Evolutionary conservation across 805 yeast species (phyloP).

Genomic region (Ascoidea rubescens): DNA sequence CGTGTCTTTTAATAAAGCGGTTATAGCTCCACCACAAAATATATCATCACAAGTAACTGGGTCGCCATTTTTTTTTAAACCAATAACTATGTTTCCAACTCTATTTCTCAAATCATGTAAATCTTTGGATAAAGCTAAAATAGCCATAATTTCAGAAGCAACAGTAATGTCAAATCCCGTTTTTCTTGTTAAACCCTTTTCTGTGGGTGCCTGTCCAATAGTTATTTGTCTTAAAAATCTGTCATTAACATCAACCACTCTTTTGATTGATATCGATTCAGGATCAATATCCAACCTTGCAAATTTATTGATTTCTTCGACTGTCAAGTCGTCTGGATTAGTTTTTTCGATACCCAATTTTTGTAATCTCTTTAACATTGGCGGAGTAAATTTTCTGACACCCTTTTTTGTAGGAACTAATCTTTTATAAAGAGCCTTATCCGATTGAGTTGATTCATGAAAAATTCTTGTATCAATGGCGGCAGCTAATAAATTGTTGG

Average conservation of each 20-base stretch:
- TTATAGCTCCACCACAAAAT: conserved; percentile 91
- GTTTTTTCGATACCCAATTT: conserved; percentile 75
- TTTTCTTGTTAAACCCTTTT: conserved; percentile 71
- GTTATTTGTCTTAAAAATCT: conserved; percentile 82
- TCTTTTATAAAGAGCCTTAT: conserved; percentile 68
- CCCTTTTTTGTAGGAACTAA: conserved; percentile 82
- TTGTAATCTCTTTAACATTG: conserved; percentile 61
- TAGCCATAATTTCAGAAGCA: conserved; percentile 94
- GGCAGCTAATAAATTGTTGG: conserved; percentile 87
- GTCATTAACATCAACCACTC: conserved; percentile 92
- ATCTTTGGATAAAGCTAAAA: conserved; percentile 69
- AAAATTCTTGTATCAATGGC: conserved; percentile 95
- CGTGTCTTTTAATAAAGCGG: conserved; percentile 91
- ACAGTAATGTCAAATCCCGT: conserved; percentile 95
- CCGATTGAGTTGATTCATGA: conserved; percentile 78
- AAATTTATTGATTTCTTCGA: conserved; percentile 59
- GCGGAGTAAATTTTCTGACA: conserved; percentile 58
- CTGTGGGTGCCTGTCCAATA: conserved; percentile 86
- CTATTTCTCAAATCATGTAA: conserved; percentile 77
- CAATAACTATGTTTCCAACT: conserved; percentile 83
- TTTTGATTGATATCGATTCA: conserved; percentile 75
- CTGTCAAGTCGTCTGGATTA: conserved; percentile 67
- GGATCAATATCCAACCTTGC: conserved; percentile 86
- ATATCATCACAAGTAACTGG: conserved; percentile 91
- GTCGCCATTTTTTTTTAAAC: conserved; percentile 55